Percentiles rank a stretch among this genome's conserved stretches.
phyloP scores from a whole-genome alignment of 139 green algal species.

The Dunaliella sp. region DNA sequence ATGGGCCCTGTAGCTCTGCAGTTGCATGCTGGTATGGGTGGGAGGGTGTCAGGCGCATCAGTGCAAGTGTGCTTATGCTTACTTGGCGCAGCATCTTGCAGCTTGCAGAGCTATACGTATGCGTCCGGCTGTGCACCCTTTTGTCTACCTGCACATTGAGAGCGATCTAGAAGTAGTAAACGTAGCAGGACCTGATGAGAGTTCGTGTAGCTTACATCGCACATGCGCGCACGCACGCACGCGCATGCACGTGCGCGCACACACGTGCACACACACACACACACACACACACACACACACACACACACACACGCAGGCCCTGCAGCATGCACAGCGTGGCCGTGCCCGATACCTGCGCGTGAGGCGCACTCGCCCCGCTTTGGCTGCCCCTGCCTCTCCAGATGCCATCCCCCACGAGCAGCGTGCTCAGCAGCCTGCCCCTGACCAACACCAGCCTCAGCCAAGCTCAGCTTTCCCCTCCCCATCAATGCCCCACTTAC shows the following conservation, averaged over 20 bases:
- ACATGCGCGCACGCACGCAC: background rate
- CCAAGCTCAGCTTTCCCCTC: background rate
- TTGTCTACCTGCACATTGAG: too few relatives aligned
- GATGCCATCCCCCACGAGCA: background rate
- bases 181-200: too few relatives aligned
- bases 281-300: background rate
- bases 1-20: too few relatives aligned
- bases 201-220: too few relatives aligned
- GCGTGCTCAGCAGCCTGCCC: background rate
- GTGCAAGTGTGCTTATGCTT: too few relatives aligned
- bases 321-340: background rate
- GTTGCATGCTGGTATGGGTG: too few relatives aligned
- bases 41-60: too few relatives aligned
- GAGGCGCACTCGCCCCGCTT: background rate
- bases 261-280: background rate
- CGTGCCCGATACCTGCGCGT: slow-evolving; percentile 6
- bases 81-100: too few relatives aligned
- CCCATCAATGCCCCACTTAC: background rate
- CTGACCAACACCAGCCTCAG: background rate
- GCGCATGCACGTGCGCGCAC: background rate
- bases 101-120: too few relatives aligned
- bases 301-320: background rate
- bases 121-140: too few relatives aligned
- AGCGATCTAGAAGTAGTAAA: too few relatives aligned
- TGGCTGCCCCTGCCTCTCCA: too few relatives aligned